phyloP scores from a whole-genome alignment of 2,329 filamentous ascomycete species.

The Penicillium thymicola region DNA sequence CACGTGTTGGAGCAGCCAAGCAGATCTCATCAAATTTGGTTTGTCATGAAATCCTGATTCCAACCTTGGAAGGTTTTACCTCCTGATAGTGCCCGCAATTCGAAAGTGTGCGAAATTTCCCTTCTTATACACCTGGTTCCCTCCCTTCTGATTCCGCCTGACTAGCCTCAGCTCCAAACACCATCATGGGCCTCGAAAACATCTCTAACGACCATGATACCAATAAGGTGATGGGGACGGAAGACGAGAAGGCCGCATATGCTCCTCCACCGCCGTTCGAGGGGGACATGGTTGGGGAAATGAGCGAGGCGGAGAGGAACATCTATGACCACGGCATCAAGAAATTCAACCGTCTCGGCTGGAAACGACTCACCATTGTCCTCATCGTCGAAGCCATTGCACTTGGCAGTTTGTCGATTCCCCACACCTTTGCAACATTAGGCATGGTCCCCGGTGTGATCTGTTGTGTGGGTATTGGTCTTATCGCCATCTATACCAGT shows the following conservation, averaged over 20 bases:
- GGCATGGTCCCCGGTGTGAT: slow-evolving; percentile 47
- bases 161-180: not conserved
- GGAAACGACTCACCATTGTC: slow-evolving; percentile 49
- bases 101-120: not conserved
- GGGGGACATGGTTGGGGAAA: slow-evolving; percentile 11
- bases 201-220: slow-evolving; percentile 15
- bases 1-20: slow-evolving; percentile 19
- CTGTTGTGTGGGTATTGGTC: slow-evolving; percentile 36
- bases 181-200: slow-evolving; percentile 21
- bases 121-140: slow-evolving; percentile 8
- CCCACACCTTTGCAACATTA: slow-evolving; percentile 43
- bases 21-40: slow-evolving; percentile 1
- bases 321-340: slow-evolving; percentile 9
- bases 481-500: slow-evolving; percentile 42
- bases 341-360: slow-evolving; percentile 37
- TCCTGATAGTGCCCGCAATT: slow-evolving; percentile 19
- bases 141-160: not conserved
- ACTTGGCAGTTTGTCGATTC: slow-evolving; percentile 44
- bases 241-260: slow-evolving; percentile 15
- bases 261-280: slow-evolving; percentile 14
- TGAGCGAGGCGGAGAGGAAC: slow-evolving; percentile 12
- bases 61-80: slow-evolving; percentile 7
- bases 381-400: slow-evolving; percentile 50
- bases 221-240: slow-evolving; percentile 13
- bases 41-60: slow-evolving; percentile 12